Base-by-base conservation (phyloP, 1,284 basidiomycete species). In the Cystobasidium sp. region DNA sequence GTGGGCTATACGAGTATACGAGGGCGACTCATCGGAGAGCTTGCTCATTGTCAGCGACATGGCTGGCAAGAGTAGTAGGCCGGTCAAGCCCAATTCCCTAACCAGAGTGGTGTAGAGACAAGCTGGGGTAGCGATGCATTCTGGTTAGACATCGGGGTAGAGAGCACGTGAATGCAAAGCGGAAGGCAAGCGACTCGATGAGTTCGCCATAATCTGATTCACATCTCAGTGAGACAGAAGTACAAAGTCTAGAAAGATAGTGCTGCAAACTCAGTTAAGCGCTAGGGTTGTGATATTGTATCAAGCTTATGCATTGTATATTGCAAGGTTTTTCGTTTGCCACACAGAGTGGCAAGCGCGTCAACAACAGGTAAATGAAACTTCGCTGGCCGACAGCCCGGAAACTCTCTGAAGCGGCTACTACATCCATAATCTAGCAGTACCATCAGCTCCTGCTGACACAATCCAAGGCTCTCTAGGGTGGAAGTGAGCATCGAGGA, bases 401-500 rank as follows among this genome's bases (percentile, higher is more conserved):
- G 4, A 56, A 1, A 22, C 52, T 5, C 9, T 10, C 14, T 9
- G 24, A 12, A 31, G 31, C 2, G 31, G 31, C 31, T 12, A 63
- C 24, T 44, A 75, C 62, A 64, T 73, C 96, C 96, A 99, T 58
- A 98, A 86, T 75, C 89, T 85, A 64, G 92, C 90, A 78, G 88
- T 88, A 52, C 97, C 95, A 83, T 99, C 97, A 43, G 97, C 94
- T 43, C 94, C 97, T 24, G 91, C 90, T 81, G 91, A 94, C 75
- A 95, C 87, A 67, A 97, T 86, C 96, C 96, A 99, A 66, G 97
- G 94, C 79, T 95, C 90, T 77, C 88, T 88, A 71, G 87, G 89
- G 77, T 91, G 91, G 96, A 97, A 99, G 81, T 87, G 88, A 74
- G 95, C 85, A 80, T 94, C 91, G 77, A 99, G 86, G 62, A 98